These are phyloP conservation scores for Pseudonitzschia pungens DNA, from an alignment of 108 stramenopile genomes.

Conservation along the genomic window DNA sequence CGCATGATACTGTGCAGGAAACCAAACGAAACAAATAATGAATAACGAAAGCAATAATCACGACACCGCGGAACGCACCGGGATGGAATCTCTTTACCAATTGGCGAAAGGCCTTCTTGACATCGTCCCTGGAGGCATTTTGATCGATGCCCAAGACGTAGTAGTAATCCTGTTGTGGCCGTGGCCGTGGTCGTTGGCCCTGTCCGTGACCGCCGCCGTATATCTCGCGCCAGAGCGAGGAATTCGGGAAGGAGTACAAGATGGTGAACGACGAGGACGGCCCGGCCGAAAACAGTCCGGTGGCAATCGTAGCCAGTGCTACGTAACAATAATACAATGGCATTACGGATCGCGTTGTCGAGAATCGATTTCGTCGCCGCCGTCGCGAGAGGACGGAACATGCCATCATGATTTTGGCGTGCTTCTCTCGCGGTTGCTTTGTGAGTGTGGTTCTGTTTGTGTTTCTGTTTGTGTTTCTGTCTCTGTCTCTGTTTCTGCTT, in stretches of 20 bases:
- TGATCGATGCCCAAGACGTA: slow-evolving; percentile 61
- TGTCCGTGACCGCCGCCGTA: background rate
- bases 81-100: slow-evolving; percentile 78
- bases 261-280: background rate
- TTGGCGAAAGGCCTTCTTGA: slow-evolving; percentile 83
- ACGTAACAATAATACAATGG: too few relatives aligned
- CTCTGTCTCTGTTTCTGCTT: too few relatives aligned
- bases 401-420: background rate
- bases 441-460: too few relatives aligned
- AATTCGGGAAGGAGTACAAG: background rate
- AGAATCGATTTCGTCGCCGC: background rate
- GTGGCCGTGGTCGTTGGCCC: background rate
- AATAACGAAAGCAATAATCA: slow-evolving; percentile 4
- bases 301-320: too few relatives aligned
- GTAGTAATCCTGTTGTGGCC: slow-evolving; percentile 63
- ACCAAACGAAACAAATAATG: too few relatives aligned
- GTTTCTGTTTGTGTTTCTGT: background rate
- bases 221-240: background rate
- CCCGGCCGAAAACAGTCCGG: too few relatives aligned
- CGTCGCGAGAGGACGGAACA: too few relatives aligned
- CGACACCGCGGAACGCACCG: slow-evolving; percentile 19
- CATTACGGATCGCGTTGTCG: background rate
- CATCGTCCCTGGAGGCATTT: slow-evolving; percentile 59
- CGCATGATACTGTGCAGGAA: too few relatives aligned
- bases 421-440: background rate